Conservation (phyloP, 2,329 filamentous ascomycete species). For the Harringtonia lauricola region DNA sequence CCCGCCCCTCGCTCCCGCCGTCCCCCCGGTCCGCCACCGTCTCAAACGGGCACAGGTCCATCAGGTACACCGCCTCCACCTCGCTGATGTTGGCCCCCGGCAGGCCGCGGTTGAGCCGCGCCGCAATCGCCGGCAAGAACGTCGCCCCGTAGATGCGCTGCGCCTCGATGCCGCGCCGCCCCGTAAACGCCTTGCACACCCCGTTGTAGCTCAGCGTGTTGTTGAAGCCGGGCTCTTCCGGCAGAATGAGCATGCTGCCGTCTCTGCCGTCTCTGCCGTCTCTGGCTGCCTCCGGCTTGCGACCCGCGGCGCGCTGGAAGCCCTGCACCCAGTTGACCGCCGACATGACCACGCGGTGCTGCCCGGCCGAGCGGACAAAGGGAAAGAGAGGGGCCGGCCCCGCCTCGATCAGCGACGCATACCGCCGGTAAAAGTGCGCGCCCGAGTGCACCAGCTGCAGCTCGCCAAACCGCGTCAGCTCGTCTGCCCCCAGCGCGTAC, state of each 20-base stretch:
- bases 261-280: neutral
- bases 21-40: constrained; percentile 53
- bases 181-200: constrained; percentile 60
- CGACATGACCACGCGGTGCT: constrained; percentile 37
- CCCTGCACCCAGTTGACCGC: constrained; percentile 67
- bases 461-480: constrained; percentile 54
- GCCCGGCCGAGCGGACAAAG: constrained; percentile 32
- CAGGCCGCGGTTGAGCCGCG: constrained; percentile 58
- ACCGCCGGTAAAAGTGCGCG: constrained; percentile 63
- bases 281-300: neutral
- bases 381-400: constrained; percentile 31
- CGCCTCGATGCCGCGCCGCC: constrained; percentile 34
- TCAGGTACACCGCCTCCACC: constrained; percentile 56
- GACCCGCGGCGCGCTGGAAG: constrained; percentile 41
- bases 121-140: constrained; percentile 58
- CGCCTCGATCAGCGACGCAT: constrained; percentile 48
- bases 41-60: constrained; percentile 83
- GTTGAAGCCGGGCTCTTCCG: constrained; percentile 56
- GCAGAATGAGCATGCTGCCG: constrained; percentile 59
- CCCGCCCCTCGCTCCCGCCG: constrained; percentile 18
- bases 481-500: constrained; percentile 45
- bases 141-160: constrained; percentile 47
- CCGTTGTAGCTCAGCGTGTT: constrained; percentile 68
- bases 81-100: constrained; percentile 54
- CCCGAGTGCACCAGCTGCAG: constrained; percentile 66